A percentile compares a stretch with the other conserved stretches of the same genome.
Evolutionary conservation across 2,329 filamentous ascomycete genomes (phyloP).

Genomic region (Pyrenophora teres): DNA sequence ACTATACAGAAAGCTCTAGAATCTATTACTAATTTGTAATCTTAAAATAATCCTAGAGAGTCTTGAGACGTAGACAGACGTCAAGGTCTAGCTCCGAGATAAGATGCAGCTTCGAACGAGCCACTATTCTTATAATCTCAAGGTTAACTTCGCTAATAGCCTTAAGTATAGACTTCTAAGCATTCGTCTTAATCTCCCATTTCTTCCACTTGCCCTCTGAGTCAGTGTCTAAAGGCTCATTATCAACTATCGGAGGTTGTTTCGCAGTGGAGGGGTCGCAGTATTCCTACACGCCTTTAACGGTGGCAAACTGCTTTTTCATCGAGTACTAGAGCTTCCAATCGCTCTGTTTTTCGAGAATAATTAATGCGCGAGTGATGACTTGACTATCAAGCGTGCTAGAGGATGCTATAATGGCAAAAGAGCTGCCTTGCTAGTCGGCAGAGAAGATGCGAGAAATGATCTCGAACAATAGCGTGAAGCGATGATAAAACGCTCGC

Average conservation of each 20-base stretch:
- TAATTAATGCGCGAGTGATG: not conserved
- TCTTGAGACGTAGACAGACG: not conserved
- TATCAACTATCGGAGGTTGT: not conserved
- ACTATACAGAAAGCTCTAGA: not conserved
- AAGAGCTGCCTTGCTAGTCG: not conserved
- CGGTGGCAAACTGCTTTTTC: not conserved
- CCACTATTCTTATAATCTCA: not conserved
- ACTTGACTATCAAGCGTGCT: not conserved
- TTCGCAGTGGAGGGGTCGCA: not conserved
- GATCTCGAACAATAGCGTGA: not conserved
- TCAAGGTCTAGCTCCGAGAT: not conserved
- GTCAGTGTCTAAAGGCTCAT: not conserved
- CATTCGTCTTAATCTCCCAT: constrained; percentile 2
- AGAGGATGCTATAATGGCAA: not conserved
- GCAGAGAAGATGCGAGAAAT: not conserved
- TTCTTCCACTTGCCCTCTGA: not conserved
- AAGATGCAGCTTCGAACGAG: not conserved
- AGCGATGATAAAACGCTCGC: too few relatives aligned
- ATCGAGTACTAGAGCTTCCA: too few relatives aligned
- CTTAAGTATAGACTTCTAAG: not conserved
- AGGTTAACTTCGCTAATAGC: constrained; percentile 3
- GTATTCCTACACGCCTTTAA: constrained; percentile 6
- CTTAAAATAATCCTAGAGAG: not conserved
- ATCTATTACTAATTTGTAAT: not conserved
- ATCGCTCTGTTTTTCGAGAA: not conserved